Base-by-base conservation (phyloP, 2,329 filamentous ascomycete species). In the Teratosphaeriaceae sp. region DNA sequence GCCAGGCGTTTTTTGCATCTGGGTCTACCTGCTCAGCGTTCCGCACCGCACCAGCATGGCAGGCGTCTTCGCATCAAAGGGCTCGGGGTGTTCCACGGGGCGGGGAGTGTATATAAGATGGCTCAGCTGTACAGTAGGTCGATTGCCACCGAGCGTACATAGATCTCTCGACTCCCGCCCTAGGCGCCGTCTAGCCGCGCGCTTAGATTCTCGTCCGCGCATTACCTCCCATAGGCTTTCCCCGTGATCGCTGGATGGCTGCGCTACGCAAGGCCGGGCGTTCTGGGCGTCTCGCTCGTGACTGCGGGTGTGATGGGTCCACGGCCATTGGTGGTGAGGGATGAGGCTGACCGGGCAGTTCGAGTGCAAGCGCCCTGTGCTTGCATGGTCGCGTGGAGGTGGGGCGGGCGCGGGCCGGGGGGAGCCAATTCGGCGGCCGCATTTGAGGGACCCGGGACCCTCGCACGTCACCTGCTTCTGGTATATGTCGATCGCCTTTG, bases 101-200 rank as follows among this genome's bases (percentile, higher is more conserved):
- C n/a, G n/a, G n/a, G n/a, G n/a, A n/a, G n/a, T n/a, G n/a, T n/a
- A n/a, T 34, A 12, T 43, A 26, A 34, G 29, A 38, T 37, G 18
- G 34, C 11, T 23, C 38, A 27, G 27, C 19, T 39, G 37, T 39
- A 39, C 37, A 39, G 24, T 39, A 39, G 37, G 29, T 16, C 15
- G 37, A 7, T n/a, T n/a, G n/a, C n/a, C n/a, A n/a, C 24, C 13
- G 16, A 39, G 37, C 37, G 24, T 39, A 38, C 31, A 34, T 26
- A 38, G 37, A 41, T 33, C 26, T 41, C 38, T 41, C 38, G 38
- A 41, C 38, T 41, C 38, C n/a, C 16, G 26, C 38, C 26, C n/a
- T 33, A 31, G 38, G 38, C 38, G 38, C 38, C 29, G 26, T 30
- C 12, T 13, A 30, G 5, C 27, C 5, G 9, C 31, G 8, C 31